Evolutionary conservation across 352 stramenopile species (phyloP), one percentile per base, ranked within the genome.

Genomic region (Globisporangium heterothallicum): DNA sequence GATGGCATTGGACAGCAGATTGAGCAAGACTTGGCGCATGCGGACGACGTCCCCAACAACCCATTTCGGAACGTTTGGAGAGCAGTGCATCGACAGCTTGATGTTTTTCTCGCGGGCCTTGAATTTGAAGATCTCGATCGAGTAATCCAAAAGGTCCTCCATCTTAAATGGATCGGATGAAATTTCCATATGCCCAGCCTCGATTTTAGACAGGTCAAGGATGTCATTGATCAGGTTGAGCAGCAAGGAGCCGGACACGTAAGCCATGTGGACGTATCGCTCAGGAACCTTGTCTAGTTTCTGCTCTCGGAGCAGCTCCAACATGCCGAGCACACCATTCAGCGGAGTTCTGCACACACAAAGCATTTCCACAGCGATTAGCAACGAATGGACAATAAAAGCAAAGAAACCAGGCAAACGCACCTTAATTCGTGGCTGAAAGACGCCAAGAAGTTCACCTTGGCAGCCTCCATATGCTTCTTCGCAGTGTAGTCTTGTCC

Each of bases 191-290:
- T 88, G 91, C 0, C 87, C 87, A 18, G 92, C 88, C 72, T 97
- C 89, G 68, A 96, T 96, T 60, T 92, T 92, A 4, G 86, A 94
- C 40, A 94, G 66, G 61, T 94, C 84, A 14, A 94, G 71, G 48
- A 94, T 94, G 52, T 94, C 84, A 62, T 94, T 88, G 57, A 88
- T 88, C 18, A 88, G 36, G 56, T 85, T 88, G 16, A 88, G 62
- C 42, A 88, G 48, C 21, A 88, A 52, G 21, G 72, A 84, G 2
- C 77, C 77, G 4, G 74, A 86, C 44, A 86, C 75, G 54, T 84
- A 85, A 0, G 75, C 75, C 61, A 86, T 88, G 32, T 88, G 72
- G 16, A 88, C 77, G 44, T 81, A 85, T 9, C 76, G 73, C 47
- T 87, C 69, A 4, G 71, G 58, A 1, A 66, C 72, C 35, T 84